Evolutionary conservation across 495 filamentous ascomycete species (phyloP), one percentile per base, ranked within the genome.

Genomic region (Aspergillus steynii): DNA sequence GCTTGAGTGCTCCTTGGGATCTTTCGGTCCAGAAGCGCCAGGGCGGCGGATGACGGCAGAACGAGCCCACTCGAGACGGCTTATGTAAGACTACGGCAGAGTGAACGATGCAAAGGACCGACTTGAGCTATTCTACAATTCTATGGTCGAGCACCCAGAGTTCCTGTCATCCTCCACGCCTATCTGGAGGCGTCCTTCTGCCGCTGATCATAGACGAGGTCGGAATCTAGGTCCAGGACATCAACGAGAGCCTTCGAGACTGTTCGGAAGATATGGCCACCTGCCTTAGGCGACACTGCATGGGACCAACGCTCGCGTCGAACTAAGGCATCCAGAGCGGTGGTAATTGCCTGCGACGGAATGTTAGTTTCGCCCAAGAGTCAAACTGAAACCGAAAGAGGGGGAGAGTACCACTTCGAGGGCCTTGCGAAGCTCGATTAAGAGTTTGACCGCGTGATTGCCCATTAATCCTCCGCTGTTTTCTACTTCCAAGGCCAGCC

Each of bases 391-490:
- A 34, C 1, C n/a, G 8, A 50, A 25, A 34, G 27, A 53, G 15
- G 42, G 29, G 42, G 12, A 34, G 10, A 20, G 55, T 57, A 69
- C 69, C 57, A 50, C 37, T 34, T 80, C 73, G 10, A 83, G 55
- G 4, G 71, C 72, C 53, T 79, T 77, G 29, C 75, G 73, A 49
- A 84, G 79, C 51, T 83, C 78, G 27, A 76, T 47, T 7, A 82
- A 56, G 26, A 71, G 65, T 57, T 73, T 78, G n/a, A 67, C 71
- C 27, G 73, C 71, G 28, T 47, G 73, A 66, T 28, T 63, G 42
- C 12, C 63, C 10, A 27, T 47, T 31, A 26, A 26, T 20, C 12
- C 45, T n/a, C 12, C 71, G 9, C 46, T 50, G 10, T 61, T 67
- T 32, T 65, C 52, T 29, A 77, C 61, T 48, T 56, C 70, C 37